Evolutionary conservation across 78 protist species (phyloP).

Genomic region (Mastigamoeba balamuthi): DNA sequence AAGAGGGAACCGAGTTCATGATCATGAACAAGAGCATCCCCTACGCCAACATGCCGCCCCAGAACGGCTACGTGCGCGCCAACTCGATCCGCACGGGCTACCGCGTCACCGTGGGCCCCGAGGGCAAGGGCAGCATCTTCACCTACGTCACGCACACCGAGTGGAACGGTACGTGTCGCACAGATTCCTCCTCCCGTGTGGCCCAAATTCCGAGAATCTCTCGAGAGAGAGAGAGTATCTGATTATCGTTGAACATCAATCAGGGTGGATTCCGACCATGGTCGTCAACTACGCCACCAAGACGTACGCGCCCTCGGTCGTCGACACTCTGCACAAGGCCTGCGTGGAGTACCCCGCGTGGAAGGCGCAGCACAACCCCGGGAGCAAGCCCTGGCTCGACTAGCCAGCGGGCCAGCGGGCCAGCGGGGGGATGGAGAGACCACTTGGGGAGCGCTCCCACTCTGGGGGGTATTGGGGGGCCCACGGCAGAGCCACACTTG

Average conservation of each 20-base stretch:
- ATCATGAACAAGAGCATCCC: neutral
- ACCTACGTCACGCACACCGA: neutral
- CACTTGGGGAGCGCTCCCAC: no score
- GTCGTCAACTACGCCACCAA: neutral
- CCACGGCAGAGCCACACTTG: no score
- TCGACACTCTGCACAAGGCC: conserved; percentile 4
- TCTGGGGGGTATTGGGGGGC: no score
- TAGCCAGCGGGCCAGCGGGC: no score
- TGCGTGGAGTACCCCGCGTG: neutral
- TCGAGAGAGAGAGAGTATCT: no score
- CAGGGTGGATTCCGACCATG: conserved; percentile 1
- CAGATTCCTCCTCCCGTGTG: no score
- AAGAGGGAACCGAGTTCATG: neutral
- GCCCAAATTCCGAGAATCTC: no score
- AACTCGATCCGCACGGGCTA: conserved; percentile 2
- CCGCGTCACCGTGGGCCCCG: neutral
- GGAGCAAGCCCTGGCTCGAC: conserved; percentile 4
- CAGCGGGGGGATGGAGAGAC: no score
- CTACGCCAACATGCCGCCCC: neutral
- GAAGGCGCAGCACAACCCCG: conserved; percentile 14
- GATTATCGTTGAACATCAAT: neutral
- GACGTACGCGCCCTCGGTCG: conserved; percentile 4
- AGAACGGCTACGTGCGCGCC: neutral
- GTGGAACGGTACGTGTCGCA: neutral
- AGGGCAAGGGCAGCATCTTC: neutral